Evolutionary conservation across 805 yeast genomes (phyloP), one percentile per base, ranked within the genome.

Genomic region (Yamadazyma scolyti): DNA sequence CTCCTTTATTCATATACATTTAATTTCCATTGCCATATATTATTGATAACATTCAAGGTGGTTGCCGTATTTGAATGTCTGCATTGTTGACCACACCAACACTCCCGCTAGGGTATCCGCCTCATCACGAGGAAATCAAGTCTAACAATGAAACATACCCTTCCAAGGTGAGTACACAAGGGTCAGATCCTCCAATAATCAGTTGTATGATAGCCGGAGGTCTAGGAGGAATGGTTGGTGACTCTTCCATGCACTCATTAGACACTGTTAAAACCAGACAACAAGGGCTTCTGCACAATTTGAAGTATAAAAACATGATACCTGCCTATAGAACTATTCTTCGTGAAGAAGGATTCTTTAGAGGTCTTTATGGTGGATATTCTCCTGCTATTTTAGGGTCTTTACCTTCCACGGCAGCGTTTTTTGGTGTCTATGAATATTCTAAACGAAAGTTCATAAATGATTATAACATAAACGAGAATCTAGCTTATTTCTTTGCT

Each of bases 191-290:
- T 0, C 72, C 82, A 5, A 56, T 82, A 15, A 26, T 72, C 40
- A 69, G 73, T 48, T 76, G 87, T 50, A 68, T 87, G 68, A 33
- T 88, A 23, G 96, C 97, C 0, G 98, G 98, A 24, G 97, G 95
- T 1, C 59, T 90, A 28, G 98, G 98, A 6, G 98, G 97, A 1
- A 79, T 85, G 33, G 75, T 89, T 22, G 97, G 97, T 9, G 98
- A 90, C 49, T 73, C 93, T 1, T 62, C 77, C 18, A 93, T 93
- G 97, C 97, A 93, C 58, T 89, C 97, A 0, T 61, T 93, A 20
- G 99, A 93, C 52, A 93, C 98, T 0, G 96, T 93, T 19, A 93
- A 93, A 54, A 93, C 98, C 2, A 70, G 98, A 40, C 98, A 93
- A 55, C 99, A 93, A 53, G 97, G 96, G n/a, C 84, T 95, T 4